phyloP scores from a whole-genome alignment of 2,329 filamentous ascomycete genomes.

The Beauveria australis region DNA sequence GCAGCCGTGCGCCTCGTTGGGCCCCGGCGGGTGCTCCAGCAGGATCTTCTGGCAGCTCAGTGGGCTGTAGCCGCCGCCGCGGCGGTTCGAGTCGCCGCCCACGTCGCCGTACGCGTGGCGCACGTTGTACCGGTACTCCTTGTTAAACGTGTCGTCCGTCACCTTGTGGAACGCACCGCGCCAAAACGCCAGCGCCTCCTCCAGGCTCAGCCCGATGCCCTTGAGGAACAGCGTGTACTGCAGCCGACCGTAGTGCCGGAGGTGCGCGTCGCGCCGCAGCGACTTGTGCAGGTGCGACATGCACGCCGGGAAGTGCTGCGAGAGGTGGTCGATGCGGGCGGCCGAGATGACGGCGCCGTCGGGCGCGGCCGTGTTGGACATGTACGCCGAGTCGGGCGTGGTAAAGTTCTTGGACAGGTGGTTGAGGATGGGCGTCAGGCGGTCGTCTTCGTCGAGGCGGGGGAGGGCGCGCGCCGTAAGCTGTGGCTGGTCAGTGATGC shows the following conservation, averaged over 20 bases:
- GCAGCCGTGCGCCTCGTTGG: conserved; percentile 89
- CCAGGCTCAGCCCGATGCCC: conserved; percentile 84
- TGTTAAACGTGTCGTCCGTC: conserved; percentile 92
- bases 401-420: conserved; percentile 95
- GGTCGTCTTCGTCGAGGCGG: conserved; percentile 90
- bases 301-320: conserved; percentile 79
- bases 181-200: conserved; percentile 91
- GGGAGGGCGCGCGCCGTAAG: conserved; percentile 86
- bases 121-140: conserved; percentile 95
- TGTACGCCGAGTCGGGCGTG: conserved; percentile 79
- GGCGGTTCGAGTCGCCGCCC: conserved; percentile 80
- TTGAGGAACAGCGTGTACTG: conserved; percentile 97
- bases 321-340: conserved; percentile 69
- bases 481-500: conserved; percentile 30
- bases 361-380: conserved; percentile 51
- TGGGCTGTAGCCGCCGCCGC: conserved; percentile 80
- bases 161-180: conserved; percentile 75
- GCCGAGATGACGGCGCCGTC: conserved; percentile 69
- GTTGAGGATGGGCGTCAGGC: conserved; percentile 59
- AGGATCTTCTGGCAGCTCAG: conserved; percentile 94
- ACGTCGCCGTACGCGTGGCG: conserved; percentile 94
- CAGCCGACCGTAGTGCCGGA: conserved; percentile 87
- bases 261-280: conserved; percentile 76
- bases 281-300: conserved; percentile 88
- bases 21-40: conserved; percentile 76